Conservation (phyloP, 176 grass and related monocot genomes). For the Musa itinerans region DNA sequence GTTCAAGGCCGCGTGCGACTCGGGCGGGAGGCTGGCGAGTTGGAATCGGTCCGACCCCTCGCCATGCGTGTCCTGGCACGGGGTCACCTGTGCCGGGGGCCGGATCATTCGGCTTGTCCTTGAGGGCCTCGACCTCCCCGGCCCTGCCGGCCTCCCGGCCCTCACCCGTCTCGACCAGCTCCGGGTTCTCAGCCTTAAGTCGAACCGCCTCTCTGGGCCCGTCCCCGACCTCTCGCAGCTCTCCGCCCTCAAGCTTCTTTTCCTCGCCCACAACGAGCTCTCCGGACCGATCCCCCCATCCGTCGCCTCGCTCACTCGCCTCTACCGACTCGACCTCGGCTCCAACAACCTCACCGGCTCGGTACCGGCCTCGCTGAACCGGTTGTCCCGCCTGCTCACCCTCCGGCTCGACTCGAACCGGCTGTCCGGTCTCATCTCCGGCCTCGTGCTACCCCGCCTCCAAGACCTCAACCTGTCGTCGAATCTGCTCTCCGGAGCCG, state of each 20-base stretch:
- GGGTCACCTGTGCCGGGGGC: conserved; percentile 44
- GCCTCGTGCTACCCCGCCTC: conserved; percentile 2
- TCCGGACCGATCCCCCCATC: conserved; percentile 48
- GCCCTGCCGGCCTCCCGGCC: conserved; percentile 30
- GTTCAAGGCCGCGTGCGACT: conserved; percentile 47
- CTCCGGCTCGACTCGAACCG: conserved; percentile 1
- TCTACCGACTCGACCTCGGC: conserved; percentile 77
- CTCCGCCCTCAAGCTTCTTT: conserved; percentile 61
- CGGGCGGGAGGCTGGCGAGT: conserved; percentile 26
- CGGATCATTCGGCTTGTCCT: conserved; percentile 74
- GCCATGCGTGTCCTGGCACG: conserved; percentile 59
- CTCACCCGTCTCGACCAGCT: conserved; percentile 50
- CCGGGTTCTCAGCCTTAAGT: conserved; percentile 79
- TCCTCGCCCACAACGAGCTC: conserved; percentile 57
- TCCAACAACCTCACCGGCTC: conserved; percentile 57
- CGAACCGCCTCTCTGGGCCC: conserved; percentile 38
- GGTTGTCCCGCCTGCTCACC: conserved; percentile 4
- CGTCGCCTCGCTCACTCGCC: conserved; percentile 31
- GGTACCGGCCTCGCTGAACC: not conserved
- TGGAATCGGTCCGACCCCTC: conserved; percentile 48
- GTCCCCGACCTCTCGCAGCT: conserved; percentile 74
- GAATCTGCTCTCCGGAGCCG: conserved; percentile 1
- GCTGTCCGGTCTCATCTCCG: conserved; percentile 9
- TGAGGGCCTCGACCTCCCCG: conserved; percentile 46
- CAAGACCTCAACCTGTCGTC: conserved; percentile 12